Base-by-base conservation (phyloP, 1,284 basidiomycete genomes). In the Uromyces viciae-fabae region DNA sequence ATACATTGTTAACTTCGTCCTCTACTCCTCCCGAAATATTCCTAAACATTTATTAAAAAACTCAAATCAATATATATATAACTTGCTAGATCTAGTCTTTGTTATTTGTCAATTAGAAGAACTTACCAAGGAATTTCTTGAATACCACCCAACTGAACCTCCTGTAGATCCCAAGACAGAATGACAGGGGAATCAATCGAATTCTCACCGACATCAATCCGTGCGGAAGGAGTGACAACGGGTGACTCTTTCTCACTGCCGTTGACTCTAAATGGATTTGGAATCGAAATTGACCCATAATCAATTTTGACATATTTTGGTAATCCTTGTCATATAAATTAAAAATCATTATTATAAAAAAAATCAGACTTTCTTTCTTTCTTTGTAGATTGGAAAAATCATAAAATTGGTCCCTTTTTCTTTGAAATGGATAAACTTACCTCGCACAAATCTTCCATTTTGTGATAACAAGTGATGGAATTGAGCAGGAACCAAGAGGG, bases 51-150 rank as follows among this genome's bases (percentile, higher is more conserved):
- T 11, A 69, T 46, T 43, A 46, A 8, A 22, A 46, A 69, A 69
- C 43, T 11, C 22, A 22, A 49, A 49, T 49, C 11, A 49, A 49
- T 49, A 11, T 11, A 11, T 49, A 49, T 49, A 11, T 49, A 49
- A 49, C 46, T 49, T 22, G 11, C 11, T 49, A 22, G 22, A 11
- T 11, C 22, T 49, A 11, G 46, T 49, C 22, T 49, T 22, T 49
- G 11, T 49, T 22, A 28, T 28, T 49, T 71, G 5, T 8, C 11
- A 36, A 62, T 58, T 5, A 28, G 3, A 2, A 54, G 4, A 25
- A 66, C 75, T 68, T 17, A 77, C 75, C 75, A 77, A 52, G 75
- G 75, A 28, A 77, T 43, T 36, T 77, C 75, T 7, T 38, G 33
- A 0, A 66, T 52, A 22, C 64, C 75, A 77, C 38, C 49, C 11